Conservation (phyloP, 805 yeast genomes). For the Spathaspora sp. region DNA sequence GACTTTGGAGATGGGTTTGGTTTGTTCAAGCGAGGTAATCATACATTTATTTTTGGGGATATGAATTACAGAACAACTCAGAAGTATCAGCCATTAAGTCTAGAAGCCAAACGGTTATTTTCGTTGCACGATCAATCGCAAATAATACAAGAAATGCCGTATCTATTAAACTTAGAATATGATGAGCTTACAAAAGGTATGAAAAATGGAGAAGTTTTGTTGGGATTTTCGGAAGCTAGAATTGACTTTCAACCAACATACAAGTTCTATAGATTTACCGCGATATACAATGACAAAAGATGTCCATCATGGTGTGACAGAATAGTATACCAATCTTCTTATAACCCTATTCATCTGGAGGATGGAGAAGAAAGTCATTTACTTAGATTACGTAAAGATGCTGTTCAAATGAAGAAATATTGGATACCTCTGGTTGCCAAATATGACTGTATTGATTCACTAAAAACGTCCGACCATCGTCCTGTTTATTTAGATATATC, state of each 20-base stretch:
- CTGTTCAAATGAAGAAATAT: background rate
- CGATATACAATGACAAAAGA: slow-evolving; percentile 55
- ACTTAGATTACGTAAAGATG: background rate
- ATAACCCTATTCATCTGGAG: slow-evolving; percentile 9
- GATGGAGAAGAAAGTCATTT: background rate
- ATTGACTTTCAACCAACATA: slow-evolving; percentile 76
- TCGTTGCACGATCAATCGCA: slow-evolving; percentile 19
- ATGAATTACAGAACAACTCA: slow-evolving; percentile 66
- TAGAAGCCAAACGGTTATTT: slow-evolving; percentile 16
- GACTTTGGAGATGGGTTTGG: slow-evolving; percentile 58
- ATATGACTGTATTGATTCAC: slow-evolving; percentile 48
- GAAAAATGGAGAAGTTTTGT: slow-evolving; percentile 43
- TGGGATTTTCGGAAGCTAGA: slow-evolving; percentile 64
- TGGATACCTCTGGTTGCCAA: slow-evolving; percentile 23
- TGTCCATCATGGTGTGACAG: slow-evolving; percentile 92
- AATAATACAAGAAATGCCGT: slow-evolving; percentile 7
- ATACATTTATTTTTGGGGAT: slow-evolving; percentile 79
- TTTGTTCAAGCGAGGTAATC: slow-evolving; percentile 49
- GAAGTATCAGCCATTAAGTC: slow-evolving; percentile 9
- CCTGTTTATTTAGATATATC: slow-evolving; percentile 61
- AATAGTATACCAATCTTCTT: slow-evolving; percentile 54
- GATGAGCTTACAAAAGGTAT: slow-evolving; percentile 53
- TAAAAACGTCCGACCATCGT: slow-evolving; percentile 70
- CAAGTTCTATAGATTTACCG: slow-evolving; percentile 54
- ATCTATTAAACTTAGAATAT: slow-evolving; percentile 21